Conservation (phyloP, 495 filamentous ascomycete genomes). For the Staphylotrichum tortipilum region DNA sequence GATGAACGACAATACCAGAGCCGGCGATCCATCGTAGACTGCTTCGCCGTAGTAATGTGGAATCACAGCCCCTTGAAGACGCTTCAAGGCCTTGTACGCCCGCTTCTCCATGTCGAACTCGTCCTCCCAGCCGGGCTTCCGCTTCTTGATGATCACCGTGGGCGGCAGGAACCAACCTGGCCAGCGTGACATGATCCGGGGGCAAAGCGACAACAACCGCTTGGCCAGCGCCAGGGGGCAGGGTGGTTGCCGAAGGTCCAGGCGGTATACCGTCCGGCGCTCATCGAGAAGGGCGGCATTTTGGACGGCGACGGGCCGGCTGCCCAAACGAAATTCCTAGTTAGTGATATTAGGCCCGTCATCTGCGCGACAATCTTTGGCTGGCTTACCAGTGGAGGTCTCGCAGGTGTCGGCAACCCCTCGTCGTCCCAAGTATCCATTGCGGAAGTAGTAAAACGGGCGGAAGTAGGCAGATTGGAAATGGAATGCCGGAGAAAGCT, state of each 20-base stretch:
- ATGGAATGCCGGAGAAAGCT: too few species aligned
- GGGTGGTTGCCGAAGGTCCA: constrained; percentile 1
- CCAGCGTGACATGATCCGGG: neutral
- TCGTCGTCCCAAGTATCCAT: constrained; percentile 1
- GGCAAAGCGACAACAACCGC: neutral
- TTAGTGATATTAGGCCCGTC: neutral
- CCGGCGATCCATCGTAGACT: neutral
- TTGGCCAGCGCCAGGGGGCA: neutral
- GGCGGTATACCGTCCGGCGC: constrained; percentile 2
- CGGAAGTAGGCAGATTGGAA: too few species aligned
- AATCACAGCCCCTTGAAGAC: neutral
- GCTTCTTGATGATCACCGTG: neutral
- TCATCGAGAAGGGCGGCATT: neutral
- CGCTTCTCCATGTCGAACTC: constrained; percentile 4
- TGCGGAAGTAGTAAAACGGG: too few species aligned
- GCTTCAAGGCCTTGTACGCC: constrained; percentile 2
- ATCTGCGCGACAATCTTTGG: neutral
- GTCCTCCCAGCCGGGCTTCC: constrained; percentile 1
- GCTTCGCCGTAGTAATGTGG: constrained; percentile 3
- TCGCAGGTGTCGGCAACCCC: neutral
- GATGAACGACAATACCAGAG: neutral
- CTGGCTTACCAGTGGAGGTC: constrained; percentile 1
- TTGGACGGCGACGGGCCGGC: neutral
- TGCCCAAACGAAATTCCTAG: constrained; percentile 2
- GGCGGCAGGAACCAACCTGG: neutral